Conservation (phyloP, 495 filamentous ascomycete genomes). For the Neurospora tetrasperma region DNA sequence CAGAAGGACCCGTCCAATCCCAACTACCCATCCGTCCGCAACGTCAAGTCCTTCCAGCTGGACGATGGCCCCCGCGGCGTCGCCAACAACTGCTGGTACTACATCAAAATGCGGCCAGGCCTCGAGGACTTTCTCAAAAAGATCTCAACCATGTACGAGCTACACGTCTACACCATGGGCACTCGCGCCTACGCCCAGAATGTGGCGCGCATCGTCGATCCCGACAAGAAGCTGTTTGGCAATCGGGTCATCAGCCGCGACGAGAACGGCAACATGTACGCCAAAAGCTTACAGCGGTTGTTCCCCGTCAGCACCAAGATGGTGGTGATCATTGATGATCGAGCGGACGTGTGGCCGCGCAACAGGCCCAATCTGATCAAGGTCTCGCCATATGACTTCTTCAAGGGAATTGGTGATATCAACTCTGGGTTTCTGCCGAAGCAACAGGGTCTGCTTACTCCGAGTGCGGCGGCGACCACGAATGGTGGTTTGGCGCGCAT, state of each 20-base stretch:
- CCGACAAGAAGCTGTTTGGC: constrained; percentile 78
- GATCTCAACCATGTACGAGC: constrained; percentile 74
- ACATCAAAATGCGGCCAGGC: constrained; percentile 95
- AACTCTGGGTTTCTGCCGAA: constrained; percentile 96
- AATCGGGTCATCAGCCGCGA: constrained; percentile 92
- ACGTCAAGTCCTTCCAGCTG: constrained; percentile 79
- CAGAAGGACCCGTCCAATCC: constrained; percentile 77
- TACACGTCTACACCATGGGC: constrained; percentile 99
- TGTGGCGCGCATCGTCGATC: constrained; percentile 90
- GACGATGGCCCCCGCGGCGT: constrained; percentile 65
- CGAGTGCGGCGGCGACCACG: constrained; percentile 14
- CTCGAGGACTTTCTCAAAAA: constrained; percentile 72
- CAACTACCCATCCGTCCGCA: constrained; percentile 83
- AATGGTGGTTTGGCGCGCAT: constrained; percentile 5
- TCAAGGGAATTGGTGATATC: constrained; percentile 96
- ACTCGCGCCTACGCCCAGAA: constrained; percentile 87
- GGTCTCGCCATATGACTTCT: constrained; percentile 92
- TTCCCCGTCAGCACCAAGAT: constrained; percentile 98
- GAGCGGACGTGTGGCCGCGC: constrained; percentile 93
- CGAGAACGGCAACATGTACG: constrained; percentile 84
- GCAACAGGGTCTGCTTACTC: constrained; percentile 56
- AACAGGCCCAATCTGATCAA: constrained; percentile 92
- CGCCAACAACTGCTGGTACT: constrained; percentile 75
- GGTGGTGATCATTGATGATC: constrained; percentile 97
- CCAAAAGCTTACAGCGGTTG: constrained; percentile 81